Evolutionary conservation across 2,329 filamentous ascomycete genomes (phyloP).

Genomic region (Aschersonia sp.): DNA sequence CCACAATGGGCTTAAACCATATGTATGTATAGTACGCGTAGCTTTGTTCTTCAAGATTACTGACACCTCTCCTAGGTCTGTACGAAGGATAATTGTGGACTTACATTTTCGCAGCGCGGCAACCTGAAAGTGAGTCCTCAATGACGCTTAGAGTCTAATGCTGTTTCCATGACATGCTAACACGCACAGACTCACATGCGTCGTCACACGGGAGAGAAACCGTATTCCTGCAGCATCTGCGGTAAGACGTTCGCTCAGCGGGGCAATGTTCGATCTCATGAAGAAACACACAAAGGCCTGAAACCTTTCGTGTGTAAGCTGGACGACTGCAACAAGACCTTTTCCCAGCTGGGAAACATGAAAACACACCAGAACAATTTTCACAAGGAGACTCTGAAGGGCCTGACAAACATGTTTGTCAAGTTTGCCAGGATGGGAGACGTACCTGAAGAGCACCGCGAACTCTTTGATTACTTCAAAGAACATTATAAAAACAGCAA

Average conservation of each 20-base stretch:
- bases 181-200: constrained; percentile 62
- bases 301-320: constrained; percentile 74
- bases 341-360: constrained; percentile 82
- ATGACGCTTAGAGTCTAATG: neutral
- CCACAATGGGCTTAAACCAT: constrained; percentile 84
- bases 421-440: constrained; percentile 39
- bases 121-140: constrained; percentile 60
- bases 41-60: constrained; percentile 1
- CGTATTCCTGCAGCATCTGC: constrained; percentile 67
- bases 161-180: neutral
- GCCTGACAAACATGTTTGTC: constrained; percentile 58
- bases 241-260: constrained; percentile 74
- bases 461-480: constrained; percentile 74
- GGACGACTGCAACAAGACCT: constrained; percentile 74
- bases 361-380: constrained; percentile 97
- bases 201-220: constrained; percentile 76
- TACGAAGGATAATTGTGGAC: constrained; percentile 57
- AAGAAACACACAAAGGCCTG: constrained; percentile 61
- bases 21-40: constrained; percentile 40
- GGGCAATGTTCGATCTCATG: constrained; percentile 74
- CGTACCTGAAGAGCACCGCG: constrained; percentile 52
- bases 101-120: constrained; percentile 76
- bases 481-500: constrained; percentile 94
- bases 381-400: constrained; percentile 59
- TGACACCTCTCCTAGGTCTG: constrained; percentile 38